Percentiles rank a stretch among this genome's conserved stretches.
These are phyloP conservation scores for Backusella tuberculispora DNA, from an alignment of 192 early-diverging fungal species.

Conservation along the genomic window DNA sequence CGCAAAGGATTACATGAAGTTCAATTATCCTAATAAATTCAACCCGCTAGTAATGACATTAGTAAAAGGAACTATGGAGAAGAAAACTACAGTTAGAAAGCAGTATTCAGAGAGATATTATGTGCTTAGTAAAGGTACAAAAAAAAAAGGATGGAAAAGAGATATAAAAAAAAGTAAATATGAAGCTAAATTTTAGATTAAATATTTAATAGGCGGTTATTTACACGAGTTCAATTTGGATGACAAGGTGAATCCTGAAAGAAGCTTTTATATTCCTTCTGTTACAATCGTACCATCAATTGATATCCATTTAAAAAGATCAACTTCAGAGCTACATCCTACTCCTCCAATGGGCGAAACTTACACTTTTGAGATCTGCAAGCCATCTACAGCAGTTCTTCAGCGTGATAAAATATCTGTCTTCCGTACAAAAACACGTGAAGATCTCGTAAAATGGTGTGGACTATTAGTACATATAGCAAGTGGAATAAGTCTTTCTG, in stretches of 20 bases:
- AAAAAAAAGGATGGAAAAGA: no score
- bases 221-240: constrained; percentile 43
- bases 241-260: constrained; percentile 37
- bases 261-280: constrained; percentile 47
- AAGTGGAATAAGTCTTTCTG: constrained; percentile 3
- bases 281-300: constrained; percentile 34
- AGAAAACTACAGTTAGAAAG: constrained; percentile 44
- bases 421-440: background rate
- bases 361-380: constrained; percentile 25
- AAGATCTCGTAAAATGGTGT: constrained; percentile 16
- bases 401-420: constrained; percentile 16
- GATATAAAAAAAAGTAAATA: background rate
- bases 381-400: background rate
- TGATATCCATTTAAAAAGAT: constrained; percentile 18
- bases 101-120: constrained; percentile 46
- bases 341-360: background rate
- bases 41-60: constrained; percentile 41
- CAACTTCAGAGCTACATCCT: background rate
- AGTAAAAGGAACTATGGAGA: constrained; percentile 42
- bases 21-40: constrained; percentile 46
- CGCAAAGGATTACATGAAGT: constrained; percentile 32
- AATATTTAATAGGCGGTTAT: constrained; percentile 36
- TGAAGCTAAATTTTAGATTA: background rate
- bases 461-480: constrained; percentile 11
- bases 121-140: constrained; percentile 43